phyloP scores from a whole-genome alignment of 805 yeast species.

The Pichia paraexigua region DNA sequence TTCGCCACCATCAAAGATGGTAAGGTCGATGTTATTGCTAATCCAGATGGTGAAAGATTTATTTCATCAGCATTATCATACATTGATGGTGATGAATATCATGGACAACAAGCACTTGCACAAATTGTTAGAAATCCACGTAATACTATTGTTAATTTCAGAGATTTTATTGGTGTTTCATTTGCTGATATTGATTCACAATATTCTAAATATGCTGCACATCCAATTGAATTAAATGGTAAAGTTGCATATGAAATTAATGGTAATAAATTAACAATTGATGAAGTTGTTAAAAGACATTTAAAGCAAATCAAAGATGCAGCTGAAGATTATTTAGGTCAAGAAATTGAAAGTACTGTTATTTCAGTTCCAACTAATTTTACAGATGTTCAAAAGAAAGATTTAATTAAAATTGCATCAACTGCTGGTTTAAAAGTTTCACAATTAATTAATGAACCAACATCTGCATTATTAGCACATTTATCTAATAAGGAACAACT shows the following conservation, averaged over 20 bases:
- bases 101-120: constrained; percentile 91
- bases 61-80: constrained; percentile 90
- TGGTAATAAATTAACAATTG: constrained; percentile 56
- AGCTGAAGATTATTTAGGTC: constrained; percentile 89
- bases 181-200: constrained; percentile 64
- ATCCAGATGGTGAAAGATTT: constrained; percentile 97
- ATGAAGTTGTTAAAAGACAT: constrained; percentile 79
- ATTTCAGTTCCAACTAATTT: constrained; percentile 88
- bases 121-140: constrained; percentile 86
- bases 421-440: constrained; percentile 71
- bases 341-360: constrained; percentile 70
- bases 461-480: constrained; percentile 85
- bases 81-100: constrained; percentile 92
- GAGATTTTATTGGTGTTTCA: constrained; percentile 81
- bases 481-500: constrained; percentile 43
- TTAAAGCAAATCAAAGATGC: constrained; percentile 73
- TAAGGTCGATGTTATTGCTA: constrained; percentile 93
- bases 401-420: constrained; percentile 51
- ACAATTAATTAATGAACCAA: constrained; percentile 88
- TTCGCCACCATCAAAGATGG: constrained; percentile 90
- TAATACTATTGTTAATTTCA: constrained; percentile 82
- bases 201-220: constrained; percentile 56
- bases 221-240: constrained; percentile 57
- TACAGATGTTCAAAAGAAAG: constrained; percentile 61
- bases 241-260: constrained; percentile 58